phyloP scores from a whole-genome alignment of 441 rosid species.

The Isatis lusitanica region DNA sequence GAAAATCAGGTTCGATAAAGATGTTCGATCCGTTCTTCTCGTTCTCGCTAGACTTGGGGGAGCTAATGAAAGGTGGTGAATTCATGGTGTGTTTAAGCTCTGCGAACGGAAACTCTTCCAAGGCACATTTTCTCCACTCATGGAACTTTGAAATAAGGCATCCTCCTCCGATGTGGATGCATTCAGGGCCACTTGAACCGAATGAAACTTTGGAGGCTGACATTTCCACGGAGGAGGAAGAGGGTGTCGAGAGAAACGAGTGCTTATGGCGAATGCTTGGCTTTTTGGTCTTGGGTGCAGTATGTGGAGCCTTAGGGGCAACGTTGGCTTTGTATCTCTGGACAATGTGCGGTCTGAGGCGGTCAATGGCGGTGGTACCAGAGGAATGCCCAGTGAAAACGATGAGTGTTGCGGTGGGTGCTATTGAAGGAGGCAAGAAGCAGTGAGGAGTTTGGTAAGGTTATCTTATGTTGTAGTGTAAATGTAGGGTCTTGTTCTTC shows the following conservation, averaged over 20 bases:
- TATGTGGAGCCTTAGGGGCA: slow-evolving; percentile 48
- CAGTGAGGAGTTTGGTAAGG: slow-evolving; percentile 33
- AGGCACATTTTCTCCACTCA: slow-evolving; percentile 47
- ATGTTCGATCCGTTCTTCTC: slow-evolving; percentile 61
- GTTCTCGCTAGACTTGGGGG: slow-evolving; percentile 50
- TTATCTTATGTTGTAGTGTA: slow-evolving; percentile 18
- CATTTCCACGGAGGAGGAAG: slow-evolving; percentile 32
- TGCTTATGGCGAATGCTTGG: slow-evolving; percentile 51
- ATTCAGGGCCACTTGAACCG: slow-evolving; percentile 48
- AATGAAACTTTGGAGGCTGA: slow-evolving; percentile 25
- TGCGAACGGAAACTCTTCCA: slow-evolving; percentile 55
- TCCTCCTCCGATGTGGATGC: slow-evolving; percentile 71
- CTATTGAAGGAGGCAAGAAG: slow-evolving; percentile 54
- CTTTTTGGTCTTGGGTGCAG: slow-evolving; percentile 21
- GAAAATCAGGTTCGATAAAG: slow-evolving; percentile 43
- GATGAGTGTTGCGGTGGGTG: slow-evolving; percentile 41
- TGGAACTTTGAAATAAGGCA: slow-evolving; percentile 63
- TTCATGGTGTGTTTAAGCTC: slow-evolving; percentile 66
- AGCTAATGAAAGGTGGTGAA: slow-evolving; percentile 48
- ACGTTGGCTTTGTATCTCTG: slow-evolving; percentile 55
- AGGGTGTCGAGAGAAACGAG: slow-evolving; percentile 21
- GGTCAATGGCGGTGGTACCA: slow-evolving; percentile 56
- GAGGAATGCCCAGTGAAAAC: slow-evolving; percentile 53
- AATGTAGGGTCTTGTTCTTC: not conserved
- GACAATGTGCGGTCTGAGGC: slow-evolving; percentile 52